These are phyloP conservation scores for Pichia cabralensis DNA, from an alignment of 805 yeast species.

Conservation along the genomic window DNA sequence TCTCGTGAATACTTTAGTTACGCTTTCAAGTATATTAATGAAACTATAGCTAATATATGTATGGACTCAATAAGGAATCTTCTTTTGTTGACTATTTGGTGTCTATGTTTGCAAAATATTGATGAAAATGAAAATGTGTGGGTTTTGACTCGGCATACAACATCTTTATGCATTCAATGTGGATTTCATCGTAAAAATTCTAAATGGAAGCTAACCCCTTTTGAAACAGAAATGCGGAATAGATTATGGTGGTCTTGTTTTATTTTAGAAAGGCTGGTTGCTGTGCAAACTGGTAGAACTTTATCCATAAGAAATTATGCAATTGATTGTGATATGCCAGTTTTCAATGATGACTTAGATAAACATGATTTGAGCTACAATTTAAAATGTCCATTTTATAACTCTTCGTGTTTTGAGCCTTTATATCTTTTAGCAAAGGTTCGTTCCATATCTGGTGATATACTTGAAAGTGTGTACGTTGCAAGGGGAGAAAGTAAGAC, in stretches of 20 bases:
- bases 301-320: conserved; percentile 1
- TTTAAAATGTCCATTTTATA: background rate
- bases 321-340: conserved; percentile 2
- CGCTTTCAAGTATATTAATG: conserved; percentile 1
- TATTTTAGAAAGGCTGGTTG: background rate
- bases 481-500: conserved; percentile 1
- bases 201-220: background rate
- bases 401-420: background rate
- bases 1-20: background rate
- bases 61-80: background rate
- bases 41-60: background rate
- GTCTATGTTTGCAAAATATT: background rate
- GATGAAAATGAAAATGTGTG: conserved; percentile 4
- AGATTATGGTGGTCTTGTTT: conserved; percentile 1
- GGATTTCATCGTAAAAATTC: conserved; percentile 1
- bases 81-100: background rate
- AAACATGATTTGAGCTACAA: background rate
- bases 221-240: background rate
- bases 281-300: conserved; percentile 2
- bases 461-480: conserved; percentile 3
- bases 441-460: conserved; percentile 1
- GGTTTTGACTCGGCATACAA: conserved; percentile 1
- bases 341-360: background rate
- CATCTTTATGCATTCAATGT: conserved; percentile 1
- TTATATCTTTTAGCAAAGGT: background rate